Base-by-base conservation (phyloP, 78 protist genomes). In the Neovahlkampfia damariscottae region DNA sequence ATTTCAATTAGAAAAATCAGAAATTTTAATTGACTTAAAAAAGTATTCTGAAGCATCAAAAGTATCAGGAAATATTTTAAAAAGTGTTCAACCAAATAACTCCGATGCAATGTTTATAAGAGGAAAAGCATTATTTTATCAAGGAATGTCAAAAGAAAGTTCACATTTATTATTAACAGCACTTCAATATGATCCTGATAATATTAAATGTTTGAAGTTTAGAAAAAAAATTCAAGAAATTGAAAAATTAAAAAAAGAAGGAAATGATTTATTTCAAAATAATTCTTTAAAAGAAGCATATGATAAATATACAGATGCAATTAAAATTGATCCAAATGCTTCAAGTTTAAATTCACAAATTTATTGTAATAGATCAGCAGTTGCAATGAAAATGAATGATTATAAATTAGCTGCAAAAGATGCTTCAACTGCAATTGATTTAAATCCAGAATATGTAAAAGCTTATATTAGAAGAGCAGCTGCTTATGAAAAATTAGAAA, bases 291-390 rank as follows among this genome's bases (percentile, higher is more conserved):
- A 71, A 38, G 72, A 80, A 50, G 83, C 83, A 32, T 41, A 31
- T 1, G 78, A 80, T 3, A 72, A 80, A 37, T 80, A 80, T 70
- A 30, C 78, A 31, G 72, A 74, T 3, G 83, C 77, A 27, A 68
- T 80, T 3, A 38, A 1, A 38, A 5, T 80, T 40, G 77, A 68
- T 72, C 74, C 77, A 2, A 4, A 4, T 31, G 2, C 70, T 38
- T 5, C 27, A 37, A 5, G 36, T 30, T 3, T 78, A 40, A 78
- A 78, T 70, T 19, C 41, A 41, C 28, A 67, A 40, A 5, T 70
- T 41, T 76, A 3, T 69, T 8, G 59, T 34, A 80, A 80, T 62
- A 6, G 74, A 6, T 39, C 83, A 34, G 68, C 77, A 10, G 76
- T 68, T 9, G 3, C 5, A n/a, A 39, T 40, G 70, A 38, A 34